Percentiles rank a stretch among this genome's conserved stretches.
Evolutionary conservation across 257 asterid species (phyloP).

Genomic region (Penstemon davidsonii): DNA sequence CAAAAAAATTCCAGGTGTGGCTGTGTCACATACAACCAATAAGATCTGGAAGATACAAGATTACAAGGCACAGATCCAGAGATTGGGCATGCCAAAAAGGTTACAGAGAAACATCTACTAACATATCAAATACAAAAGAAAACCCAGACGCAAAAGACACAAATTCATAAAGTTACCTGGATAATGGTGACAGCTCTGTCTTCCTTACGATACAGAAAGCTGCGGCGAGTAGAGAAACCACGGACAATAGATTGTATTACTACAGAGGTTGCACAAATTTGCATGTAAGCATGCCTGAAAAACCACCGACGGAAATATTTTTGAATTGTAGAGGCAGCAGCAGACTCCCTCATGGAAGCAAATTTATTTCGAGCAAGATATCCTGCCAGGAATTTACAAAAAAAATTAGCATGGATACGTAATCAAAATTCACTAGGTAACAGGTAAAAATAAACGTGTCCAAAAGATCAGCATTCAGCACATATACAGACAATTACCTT

Average conservation of each 20-base stretch:
- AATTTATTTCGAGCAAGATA: constrained; percentile 60
- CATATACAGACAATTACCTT: constrained; percentile 5
- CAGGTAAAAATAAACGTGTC: constrained; percentile 18
- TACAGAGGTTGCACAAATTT: constrained; percentile 56
- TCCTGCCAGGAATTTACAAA: constrained; percentile 51
- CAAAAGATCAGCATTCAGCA: constrained; percentile 18
- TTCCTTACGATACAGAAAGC: constrained; percentile 57
- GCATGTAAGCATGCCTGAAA: constrained; percentile 58
- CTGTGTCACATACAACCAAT: not conserved
- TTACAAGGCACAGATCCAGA: constrained; percentile 13
- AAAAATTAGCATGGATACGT: not conserved
- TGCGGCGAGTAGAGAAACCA: constrained; percentile 68
- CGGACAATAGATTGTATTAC: constrained; percentile 71
- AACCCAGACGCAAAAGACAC: constrained; percentile 20
- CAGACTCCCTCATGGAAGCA: constrained; percentile 51
- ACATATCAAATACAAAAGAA: constrained; percentile 11
- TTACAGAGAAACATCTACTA: constrained; percentile 6
- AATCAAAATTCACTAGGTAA: not conserved
- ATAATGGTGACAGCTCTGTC: constrained; percentile 75
- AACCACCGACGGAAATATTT: constrained; percentile 63
- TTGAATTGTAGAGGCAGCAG: constrained; percentile 73
- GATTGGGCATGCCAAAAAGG: constrained; percentile 15
- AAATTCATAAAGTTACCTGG: constrained; percentile 58
- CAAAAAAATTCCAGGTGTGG: not conserved
- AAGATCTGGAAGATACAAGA: not conserved